phyloP scores from a whole-genome alignment of 768 basidiomycete genomes.

The Lentinus brumalis region DNA sequence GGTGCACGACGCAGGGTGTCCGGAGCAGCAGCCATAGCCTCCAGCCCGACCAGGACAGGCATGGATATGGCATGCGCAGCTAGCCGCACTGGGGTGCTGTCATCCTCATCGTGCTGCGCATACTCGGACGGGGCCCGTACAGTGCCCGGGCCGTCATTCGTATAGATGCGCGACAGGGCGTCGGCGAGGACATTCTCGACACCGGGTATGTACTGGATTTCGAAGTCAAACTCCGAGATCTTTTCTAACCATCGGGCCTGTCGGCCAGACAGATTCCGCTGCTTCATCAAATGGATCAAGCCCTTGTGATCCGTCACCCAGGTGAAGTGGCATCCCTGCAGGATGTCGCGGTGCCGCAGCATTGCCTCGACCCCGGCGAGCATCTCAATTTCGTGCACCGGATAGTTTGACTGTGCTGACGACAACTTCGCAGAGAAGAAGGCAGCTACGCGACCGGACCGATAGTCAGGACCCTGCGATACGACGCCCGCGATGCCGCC shows the following conservation, averaged over 20 bases:
- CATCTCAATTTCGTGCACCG: conserved; percentile 25
- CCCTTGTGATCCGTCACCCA: conserved; percentile 17
- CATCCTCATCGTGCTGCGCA: background rate
- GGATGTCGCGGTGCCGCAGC: background rate
- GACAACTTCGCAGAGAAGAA: conserved; percentile 31
- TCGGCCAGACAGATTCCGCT: conserved; percentile 35
- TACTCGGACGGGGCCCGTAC: background rate
- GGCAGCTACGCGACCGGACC: conserved; percentile 18
- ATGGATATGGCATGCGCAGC: background rate
- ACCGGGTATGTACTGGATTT: conserved; percentile 32
- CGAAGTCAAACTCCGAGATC: conserved; percentile 31
- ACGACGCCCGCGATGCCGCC: conserved; percentile 23
- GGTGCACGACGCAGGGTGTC: too few relatives aligned
- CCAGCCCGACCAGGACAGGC: background rate
- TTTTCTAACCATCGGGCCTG: conserved; percentile 42
- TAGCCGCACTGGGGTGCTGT: background rate
- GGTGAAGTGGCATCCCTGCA: conserved; percentile 17
- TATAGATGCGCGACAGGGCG: conserved; percentile 15
- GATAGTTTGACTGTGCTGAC: conserved; percentile 33
- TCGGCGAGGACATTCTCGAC: conserved; percentile 36
- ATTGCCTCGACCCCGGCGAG: background rate
- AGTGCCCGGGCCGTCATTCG: background rate
- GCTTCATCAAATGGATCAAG: conserved; percentile 33
- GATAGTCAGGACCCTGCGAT: conserved; percentile 23
- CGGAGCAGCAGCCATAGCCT: conserved; percentile 19